These are phyloP conservation scores for Melanogaster broomeanus DNA, from an alignment of 768 basidiomycete species.

Conservation along the genomic window DNA sequence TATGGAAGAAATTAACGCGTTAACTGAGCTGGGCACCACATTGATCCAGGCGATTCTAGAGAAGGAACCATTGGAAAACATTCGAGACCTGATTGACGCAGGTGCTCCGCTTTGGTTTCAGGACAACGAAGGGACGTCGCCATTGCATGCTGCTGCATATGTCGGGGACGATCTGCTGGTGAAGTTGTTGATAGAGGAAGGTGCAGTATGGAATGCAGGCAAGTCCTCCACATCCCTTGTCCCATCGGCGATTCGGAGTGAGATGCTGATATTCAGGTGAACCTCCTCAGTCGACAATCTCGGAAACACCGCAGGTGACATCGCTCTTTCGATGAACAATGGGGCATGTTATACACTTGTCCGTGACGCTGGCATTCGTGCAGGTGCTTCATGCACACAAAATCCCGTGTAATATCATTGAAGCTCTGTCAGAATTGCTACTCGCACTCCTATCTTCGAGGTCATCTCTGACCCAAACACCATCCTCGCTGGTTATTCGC, in stretches of 20 bases:
- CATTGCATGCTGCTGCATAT: slow-evolving; percentile 86
- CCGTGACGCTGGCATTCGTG: slow-evolving; percentile 89
- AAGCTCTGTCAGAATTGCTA: slow-evolving; percentile 58
- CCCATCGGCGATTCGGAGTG: no score
- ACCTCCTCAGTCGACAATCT: slow-evolving; percentile 64
- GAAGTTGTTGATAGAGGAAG: slow-evolving; percentile 68
- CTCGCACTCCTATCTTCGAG: slow-evolving; percentile 61
- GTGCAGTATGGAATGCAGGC: slow-evolving; percentile 93
- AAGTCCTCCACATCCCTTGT: slow-evolving; percentile 18
- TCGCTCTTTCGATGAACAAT: slow-evolving; percentile 86
- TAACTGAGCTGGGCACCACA: slow-evolving; percentile 56
- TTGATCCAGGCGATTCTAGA: slow-evolving; percentile 62
- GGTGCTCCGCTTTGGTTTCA: slow-evolving; percentile 92
- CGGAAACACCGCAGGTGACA: slow-evolving; percentile 84
- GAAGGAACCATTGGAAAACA: slow-evolving; percentile 40
- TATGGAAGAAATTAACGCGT: slow-evolving; percentile 41
- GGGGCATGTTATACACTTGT: slow-evolving; percentile 71
- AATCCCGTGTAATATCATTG: slow-evolving; percentile 5
- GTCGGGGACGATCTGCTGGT: slow-evolving; percentile 65
- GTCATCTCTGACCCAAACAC: slow-evolving; percentile 23
- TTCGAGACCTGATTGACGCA: slow-evolving; percentile 53
- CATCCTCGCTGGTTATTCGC: slow-evolving; percentile 43
- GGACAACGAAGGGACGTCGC: slow-evolving; percentile 78
- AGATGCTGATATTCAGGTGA: not conserved
- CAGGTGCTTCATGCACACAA: slow-evolving; percentile 53